Evolutionary conservation across 192 early-diverging fungal genomes (phyloP).

Genomic region (Coemansia sp.): DNA sequence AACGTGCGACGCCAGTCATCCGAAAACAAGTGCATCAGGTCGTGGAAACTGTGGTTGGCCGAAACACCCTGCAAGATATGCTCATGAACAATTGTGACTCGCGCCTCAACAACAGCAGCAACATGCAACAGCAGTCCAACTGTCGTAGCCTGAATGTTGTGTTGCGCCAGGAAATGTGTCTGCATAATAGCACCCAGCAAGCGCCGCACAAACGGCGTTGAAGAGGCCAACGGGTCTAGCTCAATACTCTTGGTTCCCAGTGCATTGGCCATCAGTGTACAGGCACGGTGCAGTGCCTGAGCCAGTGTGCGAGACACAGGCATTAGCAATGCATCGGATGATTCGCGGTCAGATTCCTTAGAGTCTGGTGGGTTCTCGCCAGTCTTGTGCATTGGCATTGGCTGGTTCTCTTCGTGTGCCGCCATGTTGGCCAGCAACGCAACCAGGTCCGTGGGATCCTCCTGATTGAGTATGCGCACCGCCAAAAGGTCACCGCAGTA

Average conservation of each 20-base stretch:
- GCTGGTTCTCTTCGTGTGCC: constrained; percentile 35
- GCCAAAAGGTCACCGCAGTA: constrained; percentile 49
- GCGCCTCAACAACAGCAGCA: constrained; percentile 41
- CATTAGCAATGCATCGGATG: constrained; percentile 9
- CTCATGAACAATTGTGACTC: constrained; percentile 35
- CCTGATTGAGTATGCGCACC: constrained; percentile 48
- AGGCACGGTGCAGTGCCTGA: constrained; percentile 37
- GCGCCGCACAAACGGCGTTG: constrained; percentile 41
- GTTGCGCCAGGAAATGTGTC: constrained; percentile 45
- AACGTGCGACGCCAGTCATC: constrained; percentile 32
- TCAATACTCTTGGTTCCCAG: constrained; percentile 22
- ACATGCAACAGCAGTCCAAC: constrained; percentile 44
- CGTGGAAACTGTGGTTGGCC: constrained; percentile 7
- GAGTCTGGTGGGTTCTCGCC: no score
- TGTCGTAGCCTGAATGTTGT: constrained; percentile 45
- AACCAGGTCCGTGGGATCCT: constrained; percentile 47
- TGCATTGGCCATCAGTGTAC: constrained; percentile 34
- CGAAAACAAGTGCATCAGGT: constrained; percentile 22
- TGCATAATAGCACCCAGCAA: constrained; percentile 49
- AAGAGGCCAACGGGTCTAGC: constrained; percentile 41
- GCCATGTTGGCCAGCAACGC: constrained; percentile 48
- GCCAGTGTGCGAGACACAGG: constrained; percentile 40
- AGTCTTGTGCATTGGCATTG: constrained; percentile 1
- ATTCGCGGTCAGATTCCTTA: no score
- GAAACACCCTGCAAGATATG: constrained; percentile 22